phyloP scores from a whole-genome alignment of 169 alveolate genomes.

The Cryptosporidium meleagridis region DNA sequence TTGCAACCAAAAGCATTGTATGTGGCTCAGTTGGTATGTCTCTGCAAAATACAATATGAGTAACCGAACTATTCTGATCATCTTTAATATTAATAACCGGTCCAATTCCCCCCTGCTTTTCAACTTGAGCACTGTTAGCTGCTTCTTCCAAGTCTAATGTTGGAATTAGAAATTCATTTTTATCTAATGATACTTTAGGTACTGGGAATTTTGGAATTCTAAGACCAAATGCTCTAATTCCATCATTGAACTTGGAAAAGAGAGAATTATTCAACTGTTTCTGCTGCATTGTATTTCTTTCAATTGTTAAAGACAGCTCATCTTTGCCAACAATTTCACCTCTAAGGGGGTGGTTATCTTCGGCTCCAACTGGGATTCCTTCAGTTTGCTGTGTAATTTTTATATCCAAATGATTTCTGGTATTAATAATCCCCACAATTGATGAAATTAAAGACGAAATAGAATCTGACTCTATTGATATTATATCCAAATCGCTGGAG shows the following conservation, averaged over 20 bases:
- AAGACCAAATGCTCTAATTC: constrained; percentile 61
- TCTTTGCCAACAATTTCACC: background rate
- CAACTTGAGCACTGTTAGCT: constrained; percentile 1
- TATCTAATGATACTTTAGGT: background rate
- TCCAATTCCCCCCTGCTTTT: constrained; percentile 33
- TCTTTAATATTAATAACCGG: constrained; percentile 71
- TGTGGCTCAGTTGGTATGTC: constrained; percentile 82
- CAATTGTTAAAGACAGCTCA: background rate
- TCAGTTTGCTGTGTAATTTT: background rate
- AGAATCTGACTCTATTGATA: constrained; percentile 57
- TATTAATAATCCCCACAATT: constrained; percentile 56
- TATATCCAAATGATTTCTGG: constrained; percentile 6
- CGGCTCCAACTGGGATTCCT: background rate
- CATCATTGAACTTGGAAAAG: constrained; percentile 65
- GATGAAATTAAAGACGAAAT: constrained; percentile 29
- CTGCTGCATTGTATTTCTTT: background rate
- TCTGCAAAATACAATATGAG: constrained; percentile 84
- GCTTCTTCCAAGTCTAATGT: constrained; percentile 27
- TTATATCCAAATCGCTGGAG: constrained; percentile 38
- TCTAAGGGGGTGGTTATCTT: background rate
- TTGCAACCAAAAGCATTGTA: constrained; percentile 86
- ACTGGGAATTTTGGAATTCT: constrained; percentile 34
- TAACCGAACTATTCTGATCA: constrained; percentile 81
- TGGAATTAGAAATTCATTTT: constrained; percentile 30
- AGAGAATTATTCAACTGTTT: constrained; percentile 29